Evolutionary conservation across 441 rosid species (phyloP).

Genomic region (Flueggea neowawraea): DNA sequence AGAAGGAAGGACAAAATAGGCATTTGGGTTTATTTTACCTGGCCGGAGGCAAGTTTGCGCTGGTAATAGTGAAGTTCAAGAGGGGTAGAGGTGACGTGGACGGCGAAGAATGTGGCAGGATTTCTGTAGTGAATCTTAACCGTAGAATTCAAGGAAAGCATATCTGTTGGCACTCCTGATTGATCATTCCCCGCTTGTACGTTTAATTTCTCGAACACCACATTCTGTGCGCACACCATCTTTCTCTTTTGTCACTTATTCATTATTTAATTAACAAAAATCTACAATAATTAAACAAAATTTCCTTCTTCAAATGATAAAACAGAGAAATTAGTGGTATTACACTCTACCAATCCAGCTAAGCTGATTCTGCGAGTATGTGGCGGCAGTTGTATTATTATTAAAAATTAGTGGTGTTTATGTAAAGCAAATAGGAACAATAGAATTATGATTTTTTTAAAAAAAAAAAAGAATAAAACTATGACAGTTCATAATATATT

Average conservation of each 20-base stretch:
- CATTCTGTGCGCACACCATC: conserved; percentile 38
- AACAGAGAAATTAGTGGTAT: neutral
- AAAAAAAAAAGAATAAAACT: too few relatives aligned
- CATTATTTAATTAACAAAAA: too few relatives aligned
- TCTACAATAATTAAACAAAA: too few relatives aligned
- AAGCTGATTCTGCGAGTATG: too few relatives aligned
- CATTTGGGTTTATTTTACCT: conserved; percentile 29
- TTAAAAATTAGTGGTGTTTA: too few relatives aligned
- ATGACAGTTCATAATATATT: too few relatives aligned
- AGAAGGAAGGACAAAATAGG: neutral
- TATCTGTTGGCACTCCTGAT: conserved; percentile 89
- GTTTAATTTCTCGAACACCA: conserved; percentile 71
- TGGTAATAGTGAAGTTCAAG: conserved; percentile 65
- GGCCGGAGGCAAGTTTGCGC: conserved; percentile 79
- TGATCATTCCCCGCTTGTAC: conserved; percentile 86
- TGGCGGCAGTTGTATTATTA: too few relatives aligned
- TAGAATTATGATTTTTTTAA: too few relatives aligned
- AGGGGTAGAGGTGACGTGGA: conserved; percentile 86
- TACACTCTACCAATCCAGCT: too few relatives aligned
- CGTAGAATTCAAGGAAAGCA: conserved; percentile 87
- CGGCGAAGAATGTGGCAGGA: conserved; percentile 80
- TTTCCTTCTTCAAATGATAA: too few relatives aligned
- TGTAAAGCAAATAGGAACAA: too few relatives aligned
- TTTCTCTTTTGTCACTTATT: too few relatives aligned
- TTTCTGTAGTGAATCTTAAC: conserved; percentile 77